Percentiles rank a stretch among this genome's conserved stretches.
Evolutionary conservation across 768 basidiomycete species (phyloP).

Genomic region (Pisolithus microcarpus): DNA sequence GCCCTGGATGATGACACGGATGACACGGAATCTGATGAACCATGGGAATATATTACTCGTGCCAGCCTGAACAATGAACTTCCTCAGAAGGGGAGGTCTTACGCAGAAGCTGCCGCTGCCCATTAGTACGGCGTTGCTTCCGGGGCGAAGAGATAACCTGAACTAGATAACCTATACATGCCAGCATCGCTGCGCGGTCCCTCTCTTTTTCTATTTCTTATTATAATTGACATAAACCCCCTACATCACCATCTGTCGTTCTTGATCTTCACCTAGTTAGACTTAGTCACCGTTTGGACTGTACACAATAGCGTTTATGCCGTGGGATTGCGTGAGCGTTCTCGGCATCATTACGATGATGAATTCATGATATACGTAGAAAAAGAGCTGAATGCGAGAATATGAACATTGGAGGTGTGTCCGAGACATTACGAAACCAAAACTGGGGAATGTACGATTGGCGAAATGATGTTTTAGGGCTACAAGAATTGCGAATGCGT

Average conservation of each 20-base stretch:
- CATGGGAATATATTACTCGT: constrained; percentile 28
- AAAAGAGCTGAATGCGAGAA: no score
- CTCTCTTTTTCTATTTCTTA: background rate
- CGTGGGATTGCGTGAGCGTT: no score
- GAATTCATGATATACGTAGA: no score
- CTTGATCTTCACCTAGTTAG: background rate
- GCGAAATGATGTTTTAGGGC: no score
- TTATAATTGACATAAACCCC: background rate
- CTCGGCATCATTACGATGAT: no score
- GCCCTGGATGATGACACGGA: constrained; percentile 20
- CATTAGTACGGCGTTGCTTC: background rate
- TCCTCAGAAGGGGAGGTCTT: constrained; percentile 22
- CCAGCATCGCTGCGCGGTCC: background rate
- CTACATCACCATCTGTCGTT: background rate
- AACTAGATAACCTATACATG: background rate
- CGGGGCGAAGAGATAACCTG: background rate
- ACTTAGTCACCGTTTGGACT: background rate
- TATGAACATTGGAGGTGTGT: no score
- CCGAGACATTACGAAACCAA: no score
- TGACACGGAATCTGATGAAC: constrained; percentile 19
- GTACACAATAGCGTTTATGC: no score
- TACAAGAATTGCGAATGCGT: no score
- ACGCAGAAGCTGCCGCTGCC: constrained; percentile 20
- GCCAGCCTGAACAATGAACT: constrained; percentile 21
- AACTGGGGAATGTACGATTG: no score